phyloP scores from a whole-genome alignment of 1,139 yeast genomes.

The Yamadazyma conglobata region DNA sequence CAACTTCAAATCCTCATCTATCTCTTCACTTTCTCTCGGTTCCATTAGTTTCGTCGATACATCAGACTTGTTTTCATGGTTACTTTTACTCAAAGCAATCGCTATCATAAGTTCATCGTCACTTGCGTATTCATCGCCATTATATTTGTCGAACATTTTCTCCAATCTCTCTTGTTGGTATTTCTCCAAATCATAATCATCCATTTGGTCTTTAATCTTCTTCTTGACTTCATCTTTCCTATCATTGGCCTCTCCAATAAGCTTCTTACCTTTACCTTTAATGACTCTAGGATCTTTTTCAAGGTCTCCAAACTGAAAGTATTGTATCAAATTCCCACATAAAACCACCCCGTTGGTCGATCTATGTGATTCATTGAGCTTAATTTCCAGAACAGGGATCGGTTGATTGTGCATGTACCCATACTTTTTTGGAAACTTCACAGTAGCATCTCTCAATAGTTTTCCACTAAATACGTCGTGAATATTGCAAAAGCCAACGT shows the following conservation, averaged over 20 bases:
- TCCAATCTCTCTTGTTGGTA: constrained; percentile 19
- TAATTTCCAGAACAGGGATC: constrained; percentile 42
- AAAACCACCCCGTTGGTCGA: constrained; percentile 50
- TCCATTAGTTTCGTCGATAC: constrained; percentile 1
- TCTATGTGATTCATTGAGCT: constrained; percentile 38
- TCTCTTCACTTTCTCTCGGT: constrained; percentile 22
- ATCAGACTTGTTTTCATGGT: constrained; percentile 11
- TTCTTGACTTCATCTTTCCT: constrained; percentile 16
- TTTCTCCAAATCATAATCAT: constrained; percentile 33
- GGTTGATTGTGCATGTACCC: constrained; percentile 20
- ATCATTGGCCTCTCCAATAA: constrained; percentile 16
- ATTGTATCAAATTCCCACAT: constrained; percentile 57
- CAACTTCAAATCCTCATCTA: constrained; percentile 28
- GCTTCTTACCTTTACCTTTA: constrained; percentile 19
- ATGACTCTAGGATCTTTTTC: constrained; percentile 3
- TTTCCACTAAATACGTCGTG: constrained; percentile 64
- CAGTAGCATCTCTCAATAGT: constrained; percentile 45
- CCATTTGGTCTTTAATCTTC: constrained; percentile 32
- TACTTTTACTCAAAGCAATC: constrained; percentile 49
- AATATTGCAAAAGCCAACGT: constrained; percentile 58
- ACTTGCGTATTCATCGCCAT: constrained; percentile 36
- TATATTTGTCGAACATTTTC: constrained; percentile 40
- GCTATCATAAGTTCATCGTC: constrained; percentile 50
- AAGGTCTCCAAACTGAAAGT: constrained; percentile 54
- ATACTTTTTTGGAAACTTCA: constrained; percentile 44